Evolutionary conservation across 2,329 filamentous ascomycete species (phyloP).

Genomic region (Dothideomycetes sp.): DNA sequence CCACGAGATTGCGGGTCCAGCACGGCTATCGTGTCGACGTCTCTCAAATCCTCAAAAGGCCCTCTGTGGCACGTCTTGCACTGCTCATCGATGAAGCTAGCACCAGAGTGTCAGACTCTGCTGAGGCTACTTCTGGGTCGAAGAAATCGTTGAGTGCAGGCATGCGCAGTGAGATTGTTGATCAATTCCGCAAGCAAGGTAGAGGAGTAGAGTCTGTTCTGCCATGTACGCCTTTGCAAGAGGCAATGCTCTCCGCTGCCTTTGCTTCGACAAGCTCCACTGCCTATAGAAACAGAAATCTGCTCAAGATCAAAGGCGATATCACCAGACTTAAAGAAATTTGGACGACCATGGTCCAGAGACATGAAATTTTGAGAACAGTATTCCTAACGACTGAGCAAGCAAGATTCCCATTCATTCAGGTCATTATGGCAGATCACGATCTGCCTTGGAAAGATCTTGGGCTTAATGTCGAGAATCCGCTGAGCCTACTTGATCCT

Average conservation of each 20-base stretch:
- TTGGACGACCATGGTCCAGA: constrained; percentile 53
- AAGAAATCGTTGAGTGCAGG: constrained; percentile 6
- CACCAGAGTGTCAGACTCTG: constrained; percentile 18
- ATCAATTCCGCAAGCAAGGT: constrained; percentile 18
- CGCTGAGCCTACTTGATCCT: constrained; percentile 4
- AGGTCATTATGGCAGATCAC: constrained; percentile 54
- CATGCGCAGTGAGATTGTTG: constrained; percentile 6
- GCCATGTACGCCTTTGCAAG: constrained; percentile 79
- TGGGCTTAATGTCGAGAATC: neutral
- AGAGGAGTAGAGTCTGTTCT: constrained; percentile 48
- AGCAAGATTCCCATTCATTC: constrained; percentile 54
- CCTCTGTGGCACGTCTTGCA: constrained; percentile 56
- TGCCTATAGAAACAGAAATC: constrained; percentile 64
- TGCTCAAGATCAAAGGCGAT: constrained; percentile 51
- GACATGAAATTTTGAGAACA: constrained; percentile 72
- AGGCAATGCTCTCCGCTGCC: constrained; percentile 68
- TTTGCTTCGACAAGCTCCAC: constrained; percentile 33
- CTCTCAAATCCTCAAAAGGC: constrained; percentile 59
- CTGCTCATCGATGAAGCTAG: constrained; percentile 19
- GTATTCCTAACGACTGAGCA: constrained; percentile 61
- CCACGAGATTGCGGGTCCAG: constrained; percentile 47
- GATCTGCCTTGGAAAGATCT: constrained; percentile 33
- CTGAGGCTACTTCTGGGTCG: constrained; percentile 1
- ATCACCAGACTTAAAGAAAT: constrained; percentile 43
- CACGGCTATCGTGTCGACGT: constrained; percentile 48